A percentile compares a stretch with the other conserved stretches of the same genome.
These are phyloP conservation scores for Ligustrum vulgare DNA, from an alignment of 257 asterid species.

Conservation along the genomic window DNA sequence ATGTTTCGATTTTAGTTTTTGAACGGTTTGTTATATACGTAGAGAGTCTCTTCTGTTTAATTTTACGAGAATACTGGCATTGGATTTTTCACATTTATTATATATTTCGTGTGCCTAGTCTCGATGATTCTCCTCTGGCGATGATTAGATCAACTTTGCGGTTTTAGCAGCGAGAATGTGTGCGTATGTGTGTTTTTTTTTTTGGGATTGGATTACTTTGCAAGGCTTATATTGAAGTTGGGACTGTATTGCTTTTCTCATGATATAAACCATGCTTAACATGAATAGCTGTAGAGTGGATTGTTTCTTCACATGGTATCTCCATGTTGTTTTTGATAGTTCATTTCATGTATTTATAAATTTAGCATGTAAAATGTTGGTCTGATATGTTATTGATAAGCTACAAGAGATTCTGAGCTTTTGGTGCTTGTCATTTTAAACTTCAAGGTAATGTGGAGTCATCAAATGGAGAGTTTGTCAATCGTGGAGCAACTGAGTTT, in stretches of 20 bases:
- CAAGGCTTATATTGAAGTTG: no score
- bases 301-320: background rate
- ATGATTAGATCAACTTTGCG: no score
- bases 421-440: conserved; percentile 8
- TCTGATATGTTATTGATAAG: conserved; percentile 14
- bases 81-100: no score
- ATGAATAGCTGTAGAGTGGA: background rate
- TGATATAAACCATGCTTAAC: conserved; percentile 6
- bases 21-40: background rate
- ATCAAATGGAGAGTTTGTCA: conserved; percentile 11
- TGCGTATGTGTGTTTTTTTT: no score
- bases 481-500: background rate
- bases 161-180: no score
- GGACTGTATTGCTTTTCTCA: background rate
- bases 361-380: background rate
- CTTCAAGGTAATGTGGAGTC: background rate
- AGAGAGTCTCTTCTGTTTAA: background rate
- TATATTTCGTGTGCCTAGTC: no score
- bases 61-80: no score
- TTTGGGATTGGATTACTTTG: no score
- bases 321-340: background rate
- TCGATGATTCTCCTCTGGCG: background rate
- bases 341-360: conserved; percentile 2
- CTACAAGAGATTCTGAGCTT: conserved; percentile 5
- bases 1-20: background rate